Evolutionary conservation across 768 basidiomycete genomes (phyloP).

Genomic region (Coprinopsis sp.): DNA sequence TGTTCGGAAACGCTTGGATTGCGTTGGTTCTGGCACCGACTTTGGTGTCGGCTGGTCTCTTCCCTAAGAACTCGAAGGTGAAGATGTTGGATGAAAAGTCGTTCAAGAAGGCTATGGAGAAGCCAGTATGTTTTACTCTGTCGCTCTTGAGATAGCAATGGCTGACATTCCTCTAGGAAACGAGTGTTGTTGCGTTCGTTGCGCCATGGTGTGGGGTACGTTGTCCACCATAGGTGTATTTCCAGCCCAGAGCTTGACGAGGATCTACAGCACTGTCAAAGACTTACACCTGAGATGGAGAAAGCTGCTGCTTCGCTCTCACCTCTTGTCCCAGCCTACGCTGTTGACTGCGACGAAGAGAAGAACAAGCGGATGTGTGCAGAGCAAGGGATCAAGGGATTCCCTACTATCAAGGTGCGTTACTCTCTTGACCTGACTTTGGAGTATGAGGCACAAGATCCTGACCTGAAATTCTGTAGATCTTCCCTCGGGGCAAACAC

Average conservation of each 20-base stretch:
- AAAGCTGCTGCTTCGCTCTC: conserved; percentile 75
- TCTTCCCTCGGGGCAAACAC: conserved; percentile 74
- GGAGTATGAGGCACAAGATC: neutral
- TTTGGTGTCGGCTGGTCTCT: conserved; percentile 46
- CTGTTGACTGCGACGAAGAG: conserved; percentile 87
- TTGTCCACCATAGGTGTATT: conserved; percentile 4
- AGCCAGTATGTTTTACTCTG: conserved; percentile 50
- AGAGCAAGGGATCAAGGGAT: conserved; percentile 79
- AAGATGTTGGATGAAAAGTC: conserved; percentile 69
- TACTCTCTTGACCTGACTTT: neutral
- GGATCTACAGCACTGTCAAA: conserved; percentile 70
- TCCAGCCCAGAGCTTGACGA: neutral
- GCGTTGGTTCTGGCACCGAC: conserved; percentile 39
- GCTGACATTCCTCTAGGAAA: conserved; percentile 41
- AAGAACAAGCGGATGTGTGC: conserved; percentile 79
- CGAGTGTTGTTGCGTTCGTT: conserved; percentile 82
- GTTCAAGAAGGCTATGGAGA: conserved; percentile 70
- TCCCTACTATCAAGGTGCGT: conserved; percentile 85
- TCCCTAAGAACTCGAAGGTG: conserved; percentile 48
- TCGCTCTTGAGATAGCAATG: neutral
- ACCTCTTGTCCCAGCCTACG: conserved; percentile 84
- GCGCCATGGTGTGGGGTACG: conserved; percentile 93
- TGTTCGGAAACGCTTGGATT: conserved; percentile 34
- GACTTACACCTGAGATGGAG: conserved; percentile 79
- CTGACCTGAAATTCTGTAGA: conserved; percentile 30